Evolutionary conservation across 257 asterid genomes (phyloP).

Genomic region (Avicennia marina): DNA sequence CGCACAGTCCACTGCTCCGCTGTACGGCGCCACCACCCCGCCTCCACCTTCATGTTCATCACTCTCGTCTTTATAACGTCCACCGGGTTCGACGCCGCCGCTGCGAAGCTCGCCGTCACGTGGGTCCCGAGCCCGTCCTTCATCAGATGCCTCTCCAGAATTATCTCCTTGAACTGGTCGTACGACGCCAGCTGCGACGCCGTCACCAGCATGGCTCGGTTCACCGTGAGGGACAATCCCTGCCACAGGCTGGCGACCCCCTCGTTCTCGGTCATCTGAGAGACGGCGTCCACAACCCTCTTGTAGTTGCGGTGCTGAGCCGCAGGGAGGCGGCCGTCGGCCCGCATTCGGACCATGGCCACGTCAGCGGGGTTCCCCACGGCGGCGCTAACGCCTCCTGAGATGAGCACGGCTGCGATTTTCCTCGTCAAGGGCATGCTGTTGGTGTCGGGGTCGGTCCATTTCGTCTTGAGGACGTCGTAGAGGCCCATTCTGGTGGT

Average conservation of each 20-base stretch:
- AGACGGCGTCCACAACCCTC: slow-evolving; percentile 81
- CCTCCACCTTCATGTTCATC: slow-evolving; percentile 66
- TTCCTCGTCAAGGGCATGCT: slow-evolving; percentile 50
- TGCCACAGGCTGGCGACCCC: slow-evolving; percentile 88
- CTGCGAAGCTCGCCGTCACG: slow-evolving; percentile 86
- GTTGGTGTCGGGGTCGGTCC: slow-evolving; percentile 62
- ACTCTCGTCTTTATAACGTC: slow-evolving; percentile 66
- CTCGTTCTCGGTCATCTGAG: slow-evolving; percentile 61
- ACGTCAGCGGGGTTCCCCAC: slow-evolving; percentile 92
- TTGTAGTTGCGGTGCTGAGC: slow-evolving; percentile 72
- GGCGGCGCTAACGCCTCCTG: slow-evolving; percentile 90
- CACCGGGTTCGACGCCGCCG: slow-evolving; percentile 62
- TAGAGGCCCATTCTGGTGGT: slow-evolving; percentile 92
- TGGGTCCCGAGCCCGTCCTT: slow-evolving; percentile 84
- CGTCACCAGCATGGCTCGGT: slow-evolving; percentile 91
- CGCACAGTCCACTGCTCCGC: slow-evolving; percentile 60
- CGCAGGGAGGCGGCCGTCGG: slow-evolving; percentile 82
- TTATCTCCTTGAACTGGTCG: slow-evolving; percentile 68
- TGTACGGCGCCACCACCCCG: slow-evolving; percentile 40
- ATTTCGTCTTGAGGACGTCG: slow-evolving; percentile 61
- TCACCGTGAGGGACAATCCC: slow-evolving; percentile 83
- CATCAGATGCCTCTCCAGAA: slow-evolving; percentile 46
- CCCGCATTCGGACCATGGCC: slow-evolving; percentile 96
- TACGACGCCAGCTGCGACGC: slow-evolving; percentile 87
- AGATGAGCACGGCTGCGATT: slow-evolving; percentile 69